A percentile compares a stretch with the other conserved stretches of the same genome.
phyloP scores from a whole-genome alignment of 148 eudicot species.

The Camellia granthamiana region DNA sequence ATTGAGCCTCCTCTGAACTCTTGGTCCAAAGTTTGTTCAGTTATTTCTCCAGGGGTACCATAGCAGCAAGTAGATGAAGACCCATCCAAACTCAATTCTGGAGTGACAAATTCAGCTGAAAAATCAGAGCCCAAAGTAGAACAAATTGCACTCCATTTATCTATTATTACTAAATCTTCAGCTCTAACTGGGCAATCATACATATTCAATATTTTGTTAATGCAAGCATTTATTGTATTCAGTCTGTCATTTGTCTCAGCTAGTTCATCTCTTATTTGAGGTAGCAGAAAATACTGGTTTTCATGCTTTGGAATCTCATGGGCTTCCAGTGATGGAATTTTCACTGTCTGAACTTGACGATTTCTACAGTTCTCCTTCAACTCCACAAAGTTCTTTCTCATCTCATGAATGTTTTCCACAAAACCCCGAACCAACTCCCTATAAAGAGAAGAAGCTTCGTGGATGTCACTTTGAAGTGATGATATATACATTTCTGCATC shows the following conservation, averaged over 20 bases:
- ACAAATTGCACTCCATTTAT: slow-evolving; percentile 21
- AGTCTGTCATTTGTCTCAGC: slow-evolving; percentile 32
- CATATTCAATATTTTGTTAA: slow-evolving; percentile 12
- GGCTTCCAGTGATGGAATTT: slow-evolving; percentile 11
- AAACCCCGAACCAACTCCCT: slow-evolving; percentile 17
- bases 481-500: slow-evolving; percentile 15
- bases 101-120: slow-evolving; percentile 21
- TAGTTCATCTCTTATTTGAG: slow-evolving; percentile 35
- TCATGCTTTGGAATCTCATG: slow-evolving; percentile 15
- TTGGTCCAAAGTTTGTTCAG: slow-evolving; percentile 1
- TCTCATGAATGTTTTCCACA: slow-evolving; percentile 16
- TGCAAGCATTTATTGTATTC: slow-evolving; percentile 20
- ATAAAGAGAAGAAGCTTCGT: slow-evolving; percentile 17
- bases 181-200: not conserved
- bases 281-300: slow-evolving; percentile 22
- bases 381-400: slow-evolving; percentile 19
- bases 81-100: slow-evolving; percentile 11
- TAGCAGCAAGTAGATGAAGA: slow-evolving; percentile 14
- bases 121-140: slow-evolving; percentile 31
- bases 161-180: slow-evolving; percentile 19
- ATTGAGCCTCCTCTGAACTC: slow-evolving; percentile 11
- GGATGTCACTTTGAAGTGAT: slow-evolving; percentile 19
- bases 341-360: slow-evolving; percentile 1
- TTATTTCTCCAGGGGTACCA: not conserved
- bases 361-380: slow-evolving; percentile 15